These are phyloP conservation scores for Diutina catenulata DNA, from an alignment of 1,139 yeast species.

Conservation along the genomic window DNA sequence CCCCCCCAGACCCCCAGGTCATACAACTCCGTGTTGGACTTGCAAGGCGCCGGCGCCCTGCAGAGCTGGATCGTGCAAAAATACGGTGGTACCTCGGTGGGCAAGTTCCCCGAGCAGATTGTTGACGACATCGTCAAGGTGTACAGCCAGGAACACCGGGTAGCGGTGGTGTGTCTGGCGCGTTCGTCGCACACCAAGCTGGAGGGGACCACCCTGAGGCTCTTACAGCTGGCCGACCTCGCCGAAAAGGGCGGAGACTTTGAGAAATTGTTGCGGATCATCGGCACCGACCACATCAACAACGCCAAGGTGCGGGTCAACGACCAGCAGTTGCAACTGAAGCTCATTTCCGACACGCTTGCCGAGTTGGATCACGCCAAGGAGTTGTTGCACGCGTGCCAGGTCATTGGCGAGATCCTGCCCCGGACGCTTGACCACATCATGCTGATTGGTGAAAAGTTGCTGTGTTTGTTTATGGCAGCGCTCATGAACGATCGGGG, in stretches of 20 bases:
- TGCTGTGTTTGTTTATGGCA: constrained; percentile 82
- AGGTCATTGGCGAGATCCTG: constrained; percentile 84
- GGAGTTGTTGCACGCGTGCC: constrained; percentile 72
- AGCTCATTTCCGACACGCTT: constrained; percentile 45
- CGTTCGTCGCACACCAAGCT: constrained; percentile 82
- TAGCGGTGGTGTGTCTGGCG: constrained; percentile 96
- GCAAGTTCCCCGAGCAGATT: constrained; percentile 79
- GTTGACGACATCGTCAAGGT: constrained; percentile 72
- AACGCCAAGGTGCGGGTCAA: constrained; percentile 55
- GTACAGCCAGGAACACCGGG: constrained; percentile 48
- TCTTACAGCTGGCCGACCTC: constrained; percentile 68
- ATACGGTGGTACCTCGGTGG: constrained; percentile 97
- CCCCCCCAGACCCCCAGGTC: constrained; percentile 1
- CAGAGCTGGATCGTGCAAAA: constrained; percentile 82
- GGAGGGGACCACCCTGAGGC: constrained; percentile 88
- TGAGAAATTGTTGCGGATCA: constrained; percentile 40
- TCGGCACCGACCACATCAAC: constrained; percentile 64
- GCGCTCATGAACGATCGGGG: constrained; percentile 77
- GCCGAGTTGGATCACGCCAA: constrained; percentile 57
- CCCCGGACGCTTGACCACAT: constrained; percentile 80
- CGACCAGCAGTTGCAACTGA: constrained; percentile 28
- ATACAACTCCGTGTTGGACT: constrained; percentile 33
- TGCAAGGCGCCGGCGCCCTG: constrained; percentile 12
- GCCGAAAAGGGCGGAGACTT: constrained; percentile 52
- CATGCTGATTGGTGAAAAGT: constrained; percentile 89